Conservation (phyloP, 768 basidiomycete species). For the Exidia glandulosa region DNA sequence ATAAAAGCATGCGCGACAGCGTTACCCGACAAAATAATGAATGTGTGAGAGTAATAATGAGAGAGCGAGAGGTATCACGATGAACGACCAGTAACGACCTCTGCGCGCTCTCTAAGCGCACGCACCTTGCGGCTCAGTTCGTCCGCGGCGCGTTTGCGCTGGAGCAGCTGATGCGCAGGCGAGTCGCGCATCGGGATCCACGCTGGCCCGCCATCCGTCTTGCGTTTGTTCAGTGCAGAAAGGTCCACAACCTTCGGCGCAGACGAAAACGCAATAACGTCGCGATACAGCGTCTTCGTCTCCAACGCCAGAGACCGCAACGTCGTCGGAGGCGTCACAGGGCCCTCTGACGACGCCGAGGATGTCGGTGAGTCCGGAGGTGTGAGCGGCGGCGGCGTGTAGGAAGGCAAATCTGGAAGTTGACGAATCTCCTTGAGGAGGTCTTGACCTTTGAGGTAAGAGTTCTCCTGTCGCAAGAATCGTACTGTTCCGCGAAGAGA, state of each 20-base stretch:
- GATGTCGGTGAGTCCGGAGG: constrained; percentile 41
- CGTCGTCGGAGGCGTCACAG: constrained; percentile 31
- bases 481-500: constrained; percentile 83
- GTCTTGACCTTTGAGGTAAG: constrained; percentile 87
- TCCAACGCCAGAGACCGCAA: constrained; percentile 66
- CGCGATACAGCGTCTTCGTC: constrained; percentile 77
- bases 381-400: constrained; percentile 20
- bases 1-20: too few relatives aligned
- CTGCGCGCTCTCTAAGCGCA: constrained; percentile 59
- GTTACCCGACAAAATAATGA: too few relatives aligned
- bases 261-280: constrained; percentile 77
- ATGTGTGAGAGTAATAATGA: too few relatives aligned
- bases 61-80: not conserved
- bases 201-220: constrained; percentile 34
- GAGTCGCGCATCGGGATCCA: constrained; percentile 77
- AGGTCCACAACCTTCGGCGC: constrained; percentile 82
- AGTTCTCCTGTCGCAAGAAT: constrained; percentile 88
- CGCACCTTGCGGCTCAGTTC: constrained; percentile 55
- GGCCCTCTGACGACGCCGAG: constrained; percentile 43
- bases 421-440: constrained; percentile 72
- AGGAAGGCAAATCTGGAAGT: constrained; percentile 49
- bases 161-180: constrained; percentile 71
- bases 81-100: constrained; percentile 18
- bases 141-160: constrained; percentile 68
- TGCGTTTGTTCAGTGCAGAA: constrained; percentile 23